These are phyloP conservation scores for Climacium dendroides DNA, from an alignment of 225 moss, liverwort and hornwort genomes.

Conservation along the genomic window DNA sequence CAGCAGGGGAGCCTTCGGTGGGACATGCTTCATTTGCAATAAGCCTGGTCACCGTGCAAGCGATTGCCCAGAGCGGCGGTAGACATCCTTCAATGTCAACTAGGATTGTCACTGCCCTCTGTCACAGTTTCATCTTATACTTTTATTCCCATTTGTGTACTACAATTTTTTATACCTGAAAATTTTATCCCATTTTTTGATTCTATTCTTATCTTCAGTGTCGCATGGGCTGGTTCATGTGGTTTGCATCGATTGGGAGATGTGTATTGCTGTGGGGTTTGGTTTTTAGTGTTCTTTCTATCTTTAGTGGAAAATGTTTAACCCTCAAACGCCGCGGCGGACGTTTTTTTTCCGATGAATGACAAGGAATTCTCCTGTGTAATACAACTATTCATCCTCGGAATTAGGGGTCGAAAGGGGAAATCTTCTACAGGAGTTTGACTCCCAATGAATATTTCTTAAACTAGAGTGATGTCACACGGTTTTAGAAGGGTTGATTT, in stretches of 20 bases:
- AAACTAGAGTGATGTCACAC: too few relatives aligned
- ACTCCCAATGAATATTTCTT: too few relatives aligned
- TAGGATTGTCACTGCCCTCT: not conserved
- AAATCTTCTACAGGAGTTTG: too few relatives aligned
- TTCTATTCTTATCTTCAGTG: not conserved
- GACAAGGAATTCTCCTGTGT: too few relatives aligned
- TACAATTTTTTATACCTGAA: not conserved
- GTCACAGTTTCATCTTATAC: not conserved
- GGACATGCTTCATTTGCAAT: constrained; percentile 70
- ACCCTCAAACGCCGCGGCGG: too few relatives aligned
- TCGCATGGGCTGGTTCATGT: not conserved
- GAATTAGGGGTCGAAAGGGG: too few relatives aligned
- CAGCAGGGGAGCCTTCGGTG: constrained; percentile 43
- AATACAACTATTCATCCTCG: too few relatives aligned
- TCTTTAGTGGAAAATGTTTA: not conserved
- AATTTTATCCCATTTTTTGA: not conserved
- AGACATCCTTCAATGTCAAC: not conserved
- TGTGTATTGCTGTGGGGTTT: not conserved
- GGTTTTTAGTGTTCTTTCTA: not conserved
- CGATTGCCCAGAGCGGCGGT: constrained; percentile 57
- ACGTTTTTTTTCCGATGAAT: too few relatives aligned
- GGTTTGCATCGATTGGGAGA: not conserved
- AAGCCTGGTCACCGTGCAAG: constrained; percentile 73
- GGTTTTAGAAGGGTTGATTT: too few relatives aligned
- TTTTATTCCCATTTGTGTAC: not conserved